Evolutionary conservation across 768 basidiomycete genomes (phyloP), one percentile per base, ranked within the genome.

Genomic region (Lentinula lateritia): DNA sequence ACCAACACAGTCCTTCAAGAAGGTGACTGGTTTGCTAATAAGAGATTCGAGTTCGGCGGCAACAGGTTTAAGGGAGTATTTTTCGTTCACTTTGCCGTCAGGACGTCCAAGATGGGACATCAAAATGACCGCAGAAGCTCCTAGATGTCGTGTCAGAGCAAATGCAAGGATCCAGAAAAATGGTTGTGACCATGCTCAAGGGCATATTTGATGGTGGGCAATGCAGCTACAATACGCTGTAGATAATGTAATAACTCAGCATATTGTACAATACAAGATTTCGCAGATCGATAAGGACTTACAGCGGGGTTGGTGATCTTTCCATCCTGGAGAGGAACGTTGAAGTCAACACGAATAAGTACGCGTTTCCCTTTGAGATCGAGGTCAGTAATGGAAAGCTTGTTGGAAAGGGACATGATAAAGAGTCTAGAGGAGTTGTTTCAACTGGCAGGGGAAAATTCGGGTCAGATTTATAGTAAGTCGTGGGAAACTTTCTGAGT

Each of bases 31-130:
- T 66, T 83, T 86, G 58, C 75, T 73, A 43, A 98, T 84, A 23
- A 86, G 88, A 67, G 83, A 83, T 69, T 89, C 84, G 36, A 97
- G 81, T 73, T 95, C 92, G 61, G 75, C 74, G 50, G 95, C 86
- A 65, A 98, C 88, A 45, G 93, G 93, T 73, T 84, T 88, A 62
- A 99, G 85, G 6, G 94, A 93, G 81, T 92, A 96, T 70, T 98
- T 98, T 54, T 81, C 80, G 70, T 88, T 88, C 60, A 87, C 86
- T 68, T 92, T 90, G 67, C 96, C 96, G 75, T 98, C 94, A 9
- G 96, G 96, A 65, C 96, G 92, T 23, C 96, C 97, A 60, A 99
- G 86, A 74, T 99, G 96, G 70, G 96, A 98, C 95, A 98, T 97
- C 71, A 98, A 86, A 66, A 93, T 84, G 71, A 98, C 89, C 61